Base-by-base conservation (phyloP, 805 yeast genomes). In the Pichia paraexigua region DNA sequence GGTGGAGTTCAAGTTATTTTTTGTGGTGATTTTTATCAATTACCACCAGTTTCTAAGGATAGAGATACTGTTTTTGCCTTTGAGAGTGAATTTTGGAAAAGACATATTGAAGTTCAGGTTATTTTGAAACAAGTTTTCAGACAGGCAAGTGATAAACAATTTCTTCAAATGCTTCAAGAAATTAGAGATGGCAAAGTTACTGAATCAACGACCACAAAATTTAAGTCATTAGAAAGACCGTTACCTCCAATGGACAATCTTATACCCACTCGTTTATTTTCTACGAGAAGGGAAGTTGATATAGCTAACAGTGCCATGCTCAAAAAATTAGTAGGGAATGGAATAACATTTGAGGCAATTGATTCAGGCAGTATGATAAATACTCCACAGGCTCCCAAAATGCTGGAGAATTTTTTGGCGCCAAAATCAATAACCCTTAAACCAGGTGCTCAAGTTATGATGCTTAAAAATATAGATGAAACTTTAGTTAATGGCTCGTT, bases 1-100 rank as follows among this genome's bases (percentile, higher is more conserved):
- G 95, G 95, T 24, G 94, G 94, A 0, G 81, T 87, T 22, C 95
- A 87, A 59, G 60, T 87, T 18, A 75, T 87, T 32, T 76, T 83
- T 17, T 82, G 88, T 69, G 95, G 95, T 8, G 95, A 87, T 64
- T 87, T 87, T 63, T 86, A 79, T 63, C 95, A 87, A 62, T 66
- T 87, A 43, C 95, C 95, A 0, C 95, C 95, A 0, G 88, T 83
- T 9, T 65, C 72, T 15, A 73, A 64, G 20, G 70, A 66, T 5
- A 50, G 52, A 1, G 58, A 58, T 10, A 64, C 71, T 2, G 58
- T 60, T 47, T 86, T 82, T 68, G 83, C 91, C 8, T 87, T 87
- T 67, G 85, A 85, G 56, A 73, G 83, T 28, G 58, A 65, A 2
- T 69, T 82, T 3, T 87, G 95, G 95, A 72, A 72, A 52, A 67